These are phyloP conservation scores for Bipolaris oryzae DNA, from an alignment of 2,329 filamentous ascomycete species.

Conservation along the genomic window DNA sequence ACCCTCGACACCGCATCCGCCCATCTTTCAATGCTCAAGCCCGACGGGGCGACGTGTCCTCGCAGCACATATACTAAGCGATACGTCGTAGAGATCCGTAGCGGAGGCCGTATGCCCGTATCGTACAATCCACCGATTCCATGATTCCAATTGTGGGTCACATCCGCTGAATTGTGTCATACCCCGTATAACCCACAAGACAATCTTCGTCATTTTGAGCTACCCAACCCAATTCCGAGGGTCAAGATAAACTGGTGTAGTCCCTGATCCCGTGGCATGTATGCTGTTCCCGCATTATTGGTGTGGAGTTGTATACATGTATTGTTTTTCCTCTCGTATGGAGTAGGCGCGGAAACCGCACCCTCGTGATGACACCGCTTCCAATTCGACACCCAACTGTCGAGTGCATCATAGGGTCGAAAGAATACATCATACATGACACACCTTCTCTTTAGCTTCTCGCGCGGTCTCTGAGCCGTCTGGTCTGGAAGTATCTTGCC, in stretches of 20 bases:
- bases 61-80: constrained; percentile 9
- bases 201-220: background rate
- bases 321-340: background rate
- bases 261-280: background rate
- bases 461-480: background rate
- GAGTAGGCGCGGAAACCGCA: no score
- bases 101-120: constrained; percentile 11
- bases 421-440: background rate
- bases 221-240: background rate
- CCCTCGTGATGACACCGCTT: background rate
- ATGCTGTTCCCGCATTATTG: background rate
- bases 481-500: background rate
- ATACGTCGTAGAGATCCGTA: constrained; percentile 3
- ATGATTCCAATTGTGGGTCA: constrained; percentile 10
- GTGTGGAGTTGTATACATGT: background rate
- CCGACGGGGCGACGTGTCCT: constrained; percentile 15
- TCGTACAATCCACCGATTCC: constrained; percentile 9
- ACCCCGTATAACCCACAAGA: constrained; percentile 5
- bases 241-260: background rate
- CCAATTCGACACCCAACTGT: background rate
- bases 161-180: constrained; percentile 13
- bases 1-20: constrained; percentile 8
- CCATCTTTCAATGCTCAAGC: constrained; percentile 1
- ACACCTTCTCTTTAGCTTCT: background rate
- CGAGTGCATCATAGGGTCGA: background rate